A percentile compares a stretch with the other conserved stretches of the same genome.
Conservation (phyloP, 1,284 basidiomycete species). For the Mycosarcoma mackinlayi region DNA sequence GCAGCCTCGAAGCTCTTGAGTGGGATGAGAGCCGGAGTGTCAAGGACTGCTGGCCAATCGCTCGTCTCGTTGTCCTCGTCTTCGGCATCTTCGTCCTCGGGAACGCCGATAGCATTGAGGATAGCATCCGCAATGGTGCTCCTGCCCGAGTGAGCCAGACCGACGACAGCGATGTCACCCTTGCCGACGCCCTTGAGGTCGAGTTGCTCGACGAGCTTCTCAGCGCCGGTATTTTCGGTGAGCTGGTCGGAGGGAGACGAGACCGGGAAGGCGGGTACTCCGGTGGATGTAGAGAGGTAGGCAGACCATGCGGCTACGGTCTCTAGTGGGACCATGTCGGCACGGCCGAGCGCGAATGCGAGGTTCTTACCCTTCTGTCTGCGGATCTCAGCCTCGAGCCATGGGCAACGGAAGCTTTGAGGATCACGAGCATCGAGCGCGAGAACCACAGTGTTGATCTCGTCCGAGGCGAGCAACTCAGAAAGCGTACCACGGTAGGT, state of each 20-base stretch:
- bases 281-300: conserved; percentile 27
- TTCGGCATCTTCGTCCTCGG: conserved; percentile 35
- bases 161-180: conserved; percentile 51
- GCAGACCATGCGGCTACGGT: conserved; percentile 55
- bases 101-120: conserved; percentile 46
- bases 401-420: conserved; percentile 52
- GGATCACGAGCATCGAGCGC: conserved; percentile 62
- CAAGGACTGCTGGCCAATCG: conserved; percentile 55
- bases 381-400: conserved; percentile 49
- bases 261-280: conserved; percentile 51
- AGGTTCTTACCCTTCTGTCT: conserved; percentile 36
- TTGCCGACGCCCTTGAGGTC: conserved; percentile 36
- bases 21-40: conserved; percentile 57
- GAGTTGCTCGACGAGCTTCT: conserved; percentile 50
- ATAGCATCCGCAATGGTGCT: conserved; percentile 54
- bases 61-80: conserved; percentile 38
- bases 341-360: conserved; percentile 49
- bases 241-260: conserved; percentile 35
- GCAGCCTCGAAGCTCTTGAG: conserved; percentile 35
- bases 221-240: conserved; percentile 37
- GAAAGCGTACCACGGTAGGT: conserved; percentile 43
- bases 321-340: conserved; percentile 62
- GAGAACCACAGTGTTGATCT: conserved; percentile 52
- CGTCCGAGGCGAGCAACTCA: conserved; percentile 33
- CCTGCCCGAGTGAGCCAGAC: conserved; percentile 57